Conservation (phyloP, 2,329 filamentous ascomycete genomes). For the Colletotrichum destructivum region DNA sequence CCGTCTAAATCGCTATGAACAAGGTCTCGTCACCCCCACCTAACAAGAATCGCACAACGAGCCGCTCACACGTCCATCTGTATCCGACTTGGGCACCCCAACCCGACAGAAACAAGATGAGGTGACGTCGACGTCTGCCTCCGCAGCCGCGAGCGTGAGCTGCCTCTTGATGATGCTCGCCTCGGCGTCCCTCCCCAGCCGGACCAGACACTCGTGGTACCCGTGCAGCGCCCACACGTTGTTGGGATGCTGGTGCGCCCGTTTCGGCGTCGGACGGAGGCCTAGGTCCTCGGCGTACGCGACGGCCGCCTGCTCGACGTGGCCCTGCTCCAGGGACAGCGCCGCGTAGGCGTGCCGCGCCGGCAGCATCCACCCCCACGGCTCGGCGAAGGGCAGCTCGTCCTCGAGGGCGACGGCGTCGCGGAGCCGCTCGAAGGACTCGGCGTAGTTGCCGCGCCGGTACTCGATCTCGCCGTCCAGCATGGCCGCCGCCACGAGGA, state of each 20-base stretch:
- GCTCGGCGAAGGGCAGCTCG: constrained; percentile 77
- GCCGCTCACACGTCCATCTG: no score
- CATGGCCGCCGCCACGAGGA: constrained; percentile 75
- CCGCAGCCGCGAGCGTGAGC: constrained; percentile 45
- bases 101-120: constrained; percentile 55
- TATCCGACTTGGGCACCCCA: no score
- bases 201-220: constrained; percentile 77
- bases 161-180: constrained; percentile 51
- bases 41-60: no score
- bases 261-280: constrained; percentile 69
- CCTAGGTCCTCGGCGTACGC: constrained; percentile 76
- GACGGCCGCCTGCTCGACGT: constrained; percentile 66
- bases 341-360: constrained; percentile 79
- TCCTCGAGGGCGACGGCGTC: constrained; percentile 74
- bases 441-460: constrained; percentile 69
- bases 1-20: no score
- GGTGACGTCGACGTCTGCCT: constrained; percentile 50
- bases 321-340: constrained; percentile 76
- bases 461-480: constrained; percentile 82
- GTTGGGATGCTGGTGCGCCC: constrained; percentile 76
- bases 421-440: constrained; percentile 72
- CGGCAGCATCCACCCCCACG: constrained; percentile 86
- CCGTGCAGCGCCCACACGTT: constrained; percentile 85
- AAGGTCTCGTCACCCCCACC: no score
- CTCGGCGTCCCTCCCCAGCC: constrained; percentile 61